Evolutionary conservation across 371 early-diverging fungal species (phyloP).

Genomic region (Apophysomyces elegans): DNA sequence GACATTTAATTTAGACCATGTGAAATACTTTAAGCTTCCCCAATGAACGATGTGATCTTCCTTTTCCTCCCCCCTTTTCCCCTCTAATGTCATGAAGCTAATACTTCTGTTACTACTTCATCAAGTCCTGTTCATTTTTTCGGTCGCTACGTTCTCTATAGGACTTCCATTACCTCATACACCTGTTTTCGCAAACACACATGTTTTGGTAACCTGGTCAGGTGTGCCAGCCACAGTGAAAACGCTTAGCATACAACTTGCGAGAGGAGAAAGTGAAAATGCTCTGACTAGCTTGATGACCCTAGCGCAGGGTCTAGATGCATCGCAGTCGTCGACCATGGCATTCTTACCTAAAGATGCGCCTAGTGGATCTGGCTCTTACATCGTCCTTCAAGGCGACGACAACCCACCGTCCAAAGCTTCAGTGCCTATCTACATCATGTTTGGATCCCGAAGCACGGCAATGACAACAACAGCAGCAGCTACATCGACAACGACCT

Average conservation of each 20-base stretch:
- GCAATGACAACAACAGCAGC: background rate
- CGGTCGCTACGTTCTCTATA: background rate
- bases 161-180: background rate
- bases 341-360: constrained; percentile 13
- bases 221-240: background rate
- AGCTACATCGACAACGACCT: background rate
- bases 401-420: constrained; percentile 8
- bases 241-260: constrained; percentile 1
- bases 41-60: background rate
- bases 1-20: background rate
- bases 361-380: constrained; percentile 5
- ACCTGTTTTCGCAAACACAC: constrained; percentile 8
- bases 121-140: background rate
- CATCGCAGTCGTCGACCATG: background rate
- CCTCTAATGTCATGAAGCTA: background rate
- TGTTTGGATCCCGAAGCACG: background rate
- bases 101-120: background rate
- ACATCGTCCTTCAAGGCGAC: constrained; percentile 18
- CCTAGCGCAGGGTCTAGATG: constrained; percentile 6
- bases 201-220: background rate
- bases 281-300: background rate
- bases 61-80: background rate
- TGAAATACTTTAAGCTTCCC: background rate
- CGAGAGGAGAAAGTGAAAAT: background rate
- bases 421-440: constrained; percentile 6